phyloP scores from a whole-genome alignment of 306 rosid species.

The Senna tora region DNA sequence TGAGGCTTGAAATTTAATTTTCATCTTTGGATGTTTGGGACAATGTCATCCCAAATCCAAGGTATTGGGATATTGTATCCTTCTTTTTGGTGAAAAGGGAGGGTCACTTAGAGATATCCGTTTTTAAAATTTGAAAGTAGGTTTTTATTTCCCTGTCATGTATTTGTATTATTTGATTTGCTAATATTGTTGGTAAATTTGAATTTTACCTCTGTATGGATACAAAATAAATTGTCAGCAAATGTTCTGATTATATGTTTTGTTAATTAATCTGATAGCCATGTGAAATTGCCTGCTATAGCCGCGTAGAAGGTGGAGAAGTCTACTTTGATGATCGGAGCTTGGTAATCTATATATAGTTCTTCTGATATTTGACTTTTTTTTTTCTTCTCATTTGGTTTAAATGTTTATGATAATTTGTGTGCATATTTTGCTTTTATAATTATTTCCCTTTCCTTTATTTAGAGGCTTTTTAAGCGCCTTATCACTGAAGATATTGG shows the following conservation, averaged over 20 bases:
- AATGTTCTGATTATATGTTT: constrained; percentile 25
- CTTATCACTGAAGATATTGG: constrained; percentile 89
- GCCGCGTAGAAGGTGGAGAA: constrained; percentile 91
- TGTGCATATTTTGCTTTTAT: constrained; percentile 16
- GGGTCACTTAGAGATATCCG: neutral
- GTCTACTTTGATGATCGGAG: constrained; percentile 83
- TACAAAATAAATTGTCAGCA: neutral
- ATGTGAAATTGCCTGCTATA: constrained; percentile 81
- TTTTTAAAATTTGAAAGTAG: constrained; percentile 2
- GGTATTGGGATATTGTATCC: neutral
- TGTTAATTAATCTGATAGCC: constrained; percentile 61
- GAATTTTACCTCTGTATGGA: constrained; percentile 2
- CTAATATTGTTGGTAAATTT: neutral
- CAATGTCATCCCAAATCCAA: neutral
- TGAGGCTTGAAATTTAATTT: constrained; percentile 6
- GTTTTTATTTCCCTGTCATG: constrained; percentile 19
- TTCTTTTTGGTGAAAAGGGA: constrained; percentile 27
- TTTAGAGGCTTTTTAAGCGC: constrained; percentile 92
- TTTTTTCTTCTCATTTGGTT: neutral
- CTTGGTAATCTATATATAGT: constrained; percentile 62
- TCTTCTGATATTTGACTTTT: constrained; percentile 16
- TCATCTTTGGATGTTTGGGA: constrained; percentile 1
- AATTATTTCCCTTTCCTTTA: constrained; percentile 33
- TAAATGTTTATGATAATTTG: constrained; percentile 1
- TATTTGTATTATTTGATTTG: neutral